Evolutionary conservation across 1,284 basidiomycete genomes (phyloP).

Genomic region (Ceratobasidium sp.): DNA sequence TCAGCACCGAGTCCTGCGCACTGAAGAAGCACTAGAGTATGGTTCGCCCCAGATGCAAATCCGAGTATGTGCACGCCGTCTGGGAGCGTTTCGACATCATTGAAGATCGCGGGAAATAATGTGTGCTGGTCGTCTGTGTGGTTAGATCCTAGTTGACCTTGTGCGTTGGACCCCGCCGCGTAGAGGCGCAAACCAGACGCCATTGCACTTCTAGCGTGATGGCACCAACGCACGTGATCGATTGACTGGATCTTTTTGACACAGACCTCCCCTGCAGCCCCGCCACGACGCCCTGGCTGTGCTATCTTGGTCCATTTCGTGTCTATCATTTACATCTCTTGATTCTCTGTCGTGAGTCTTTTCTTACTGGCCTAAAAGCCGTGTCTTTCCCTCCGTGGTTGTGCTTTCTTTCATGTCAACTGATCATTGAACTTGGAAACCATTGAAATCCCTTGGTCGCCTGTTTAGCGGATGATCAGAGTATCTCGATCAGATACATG

Average conservation of each 20-base stretch:
- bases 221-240: slow-evolving; percentile 27
- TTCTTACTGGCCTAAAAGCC: too few relatives aligned
- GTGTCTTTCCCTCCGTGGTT: too few relatives aligned
- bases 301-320: too few relatives aligned
- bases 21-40: slow-evolving; percentile 67
- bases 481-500: too few relatives aligned
- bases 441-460: too few relatives aligned
- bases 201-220: slow-evolving; percentile 1
- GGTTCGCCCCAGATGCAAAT: slow-evolving; percentile 71
- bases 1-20: slow-evolving; percentile 28
- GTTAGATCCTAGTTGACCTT: slow-evolving; percentile 75
- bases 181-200: slow-evolving; percentile 52
- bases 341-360: too few relatives aligned
- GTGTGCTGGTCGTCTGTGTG: slow-evolving; percentile 66
- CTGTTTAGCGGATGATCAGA: too few relatives aligned
- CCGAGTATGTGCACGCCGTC: slow-evolving; percentile 54
- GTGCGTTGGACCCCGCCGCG: slow-evolving; percentile 80
- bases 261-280: too few relatives aligned
- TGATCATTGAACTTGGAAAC: too few relatives aligned
- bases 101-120: slow-evolving; percentile 64
- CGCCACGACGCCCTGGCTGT: too few relatives aligned
- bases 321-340: too few relatives aligned
- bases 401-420: too few relatives aligned
- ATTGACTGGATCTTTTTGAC: not conserved
- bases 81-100: slow-evolving; percentile 26